Evolutionary conservation across 352 stramenopile species (phyloP).

Genomic region (Pythium aphanidermatum): DNA sequence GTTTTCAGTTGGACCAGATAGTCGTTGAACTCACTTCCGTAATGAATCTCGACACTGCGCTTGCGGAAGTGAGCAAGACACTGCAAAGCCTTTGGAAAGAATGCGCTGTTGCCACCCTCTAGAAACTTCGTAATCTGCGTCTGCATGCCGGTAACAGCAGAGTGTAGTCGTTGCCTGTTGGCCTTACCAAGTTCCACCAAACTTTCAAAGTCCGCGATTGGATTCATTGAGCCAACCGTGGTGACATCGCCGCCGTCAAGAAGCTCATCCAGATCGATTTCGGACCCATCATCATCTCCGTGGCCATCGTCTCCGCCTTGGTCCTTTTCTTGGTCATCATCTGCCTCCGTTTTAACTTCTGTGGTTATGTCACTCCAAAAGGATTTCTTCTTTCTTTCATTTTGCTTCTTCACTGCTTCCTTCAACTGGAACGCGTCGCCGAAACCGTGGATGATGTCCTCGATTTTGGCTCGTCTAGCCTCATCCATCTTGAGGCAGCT

Average conservation of each 20-base stretch:
- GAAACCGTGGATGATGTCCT: slow-evolving; percentile 58
- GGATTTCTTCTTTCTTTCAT: slow-evolving; percentile 60
- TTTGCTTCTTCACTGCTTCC: slow-evolving; percentile 60
- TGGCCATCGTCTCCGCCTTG: slow-evolving; percentile 14
- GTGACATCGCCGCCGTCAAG: slow-evolving; percentile 59
- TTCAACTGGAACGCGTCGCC: slow-evolving; percentile 71
- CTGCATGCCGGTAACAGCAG: slow-evolving; percentile 64
- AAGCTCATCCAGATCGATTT: slow-evolving; percentile 72
- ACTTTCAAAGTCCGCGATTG: slow-evolving; percentile 74
- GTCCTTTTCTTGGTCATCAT: slow-evolving; percentile 14
- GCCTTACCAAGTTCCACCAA: slow-evolving; percentile 52
- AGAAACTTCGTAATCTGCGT: slow-evolving; percentile 62
- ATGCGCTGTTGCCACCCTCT: slow-evolving; percentile 31
- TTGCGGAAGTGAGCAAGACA: slow-evolving; percentile 67
- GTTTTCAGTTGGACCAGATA: slow-evolving; percentile 57
- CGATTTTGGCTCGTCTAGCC: slow-evolving; percentile 33
- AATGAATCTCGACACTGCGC: slow-evolving; percentile 64
- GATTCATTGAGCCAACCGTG: slow-evolving; percentile 77
- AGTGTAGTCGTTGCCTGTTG: slow-evolving; percentile 29
- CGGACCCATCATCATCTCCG: slow-evolving; percentile 38
- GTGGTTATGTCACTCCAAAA: slow-evolving; percentile 72
- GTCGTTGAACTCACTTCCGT: slow-evolving; percentile 67
- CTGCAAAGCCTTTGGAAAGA: slow-evolving; percentile 63
- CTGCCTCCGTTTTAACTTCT: slow-evolving; percentile 36
- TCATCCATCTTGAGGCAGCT: slow-evolving; percentile 58